phyloP scores from a whole-genome alignment of 2,329 filamentous ascomycete genomes.

The Grosmannia serpens region DNA sequence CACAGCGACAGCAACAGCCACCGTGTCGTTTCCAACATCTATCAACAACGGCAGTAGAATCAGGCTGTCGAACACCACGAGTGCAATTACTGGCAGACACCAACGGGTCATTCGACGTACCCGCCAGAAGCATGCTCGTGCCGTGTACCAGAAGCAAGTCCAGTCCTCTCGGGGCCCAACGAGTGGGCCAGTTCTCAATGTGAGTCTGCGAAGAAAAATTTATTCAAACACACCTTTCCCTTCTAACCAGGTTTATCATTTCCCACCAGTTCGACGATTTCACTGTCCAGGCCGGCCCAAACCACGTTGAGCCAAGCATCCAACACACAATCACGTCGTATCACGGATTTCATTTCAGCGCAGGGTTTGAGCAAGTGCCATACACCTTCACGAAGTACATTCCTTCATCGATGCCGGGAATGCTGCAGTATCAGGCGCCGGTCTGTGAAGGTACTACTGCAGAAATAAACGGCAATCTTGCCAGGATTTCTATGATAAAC shows the following conservation, averaged over 20 bases:
- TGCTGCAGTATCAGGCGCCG: slow-evolving; percentile 16
- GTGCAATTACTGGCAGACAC: too few species aligned
- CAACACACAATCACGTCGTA: slow-evolving; percentile 13
- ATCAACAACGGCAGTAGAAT: neutral
- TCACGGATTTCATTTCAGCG: slow-evolving; percentile 22
- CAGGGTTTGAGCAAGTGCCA: slow-evolving; percentile 21
- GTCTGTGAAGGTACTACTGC: slow-evolving; percentile 3
- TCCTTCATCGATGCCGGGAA: slow-evolving; percentile 14
- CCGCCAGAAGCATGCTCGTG: neutral
- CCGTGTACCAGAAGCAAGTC: neutral
- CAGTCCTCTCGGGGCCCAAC: neutral
- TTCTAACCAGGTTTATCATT: neutral
- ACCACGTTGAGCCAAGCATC: neutral
- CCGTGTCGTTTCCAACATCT: neutral
- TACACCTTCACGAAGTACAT: slow-evolving; percentile 7
- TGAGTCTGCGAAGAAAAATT: neutral
- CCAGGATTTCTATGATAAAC: slow-evolving; percentile 16
- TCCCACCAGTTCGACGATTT: slow-evolving; percentile 14
- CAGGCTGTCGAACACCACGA: too few species aligned
- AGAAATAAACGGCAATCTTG: slow-evolving; percentile 7
- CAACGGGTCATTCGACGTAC: too few species aligned
- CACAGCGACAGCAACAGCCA: neutral
- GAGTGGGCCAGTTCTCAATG: neutral
- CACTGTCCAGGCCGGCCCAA: neutral
- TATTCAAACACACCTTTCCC: neutral